These are phyloP conservation scores for Aspergillus cavernicola DNA, from an alignment of 495 filamentous ascomycete species.

Conservation along the genomic window DNA sequence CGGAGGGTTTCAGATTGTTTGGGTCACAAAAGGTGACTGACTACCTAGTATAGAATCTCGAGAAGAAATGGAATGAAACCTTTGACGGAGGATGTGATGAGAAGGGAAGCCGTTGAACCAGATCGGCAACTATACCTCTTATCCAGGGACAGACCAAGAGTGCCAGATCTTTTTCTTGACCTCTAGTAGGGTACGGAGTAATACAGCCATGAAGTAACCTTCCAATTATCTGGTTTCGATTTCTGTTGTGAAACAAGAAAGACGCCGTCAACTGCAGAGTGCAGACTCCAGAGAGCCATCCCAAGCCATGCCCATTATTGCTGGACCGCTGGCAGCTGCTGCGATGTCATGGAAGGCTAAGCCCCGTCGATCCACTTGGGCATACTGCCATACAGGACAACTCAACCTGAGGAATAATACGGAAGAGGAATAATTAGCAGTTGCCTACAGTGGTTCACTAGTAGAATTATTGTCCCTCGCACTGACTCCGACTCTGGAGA, in stretches of 20 bases:
- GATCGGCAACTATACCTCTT: background rate
- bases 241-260: slow-evolving; percentile 1
- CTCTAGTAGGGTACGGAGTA: background rate
- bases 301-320: no score
- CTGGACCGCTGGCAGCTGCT: no score
- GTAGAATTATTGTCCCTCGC: background rate
- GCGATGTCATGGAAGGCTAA: background rate
- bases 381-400: no score
- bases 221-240: background rate
- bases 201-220: background rate
- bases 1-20: slow-evolving; percentile 15
- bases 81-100: background rate
- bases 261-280: background rate
- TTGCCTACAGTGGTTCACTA: no score
- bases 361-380: slow-evolving; percentile 3
- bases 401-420: no score
- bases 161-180: background rate
- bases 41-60: background rate
- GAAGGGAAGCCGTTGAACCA: background rate
- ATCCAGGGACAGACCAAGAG: no score
- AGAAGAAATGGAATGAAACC: background rate
- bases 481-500: no score
- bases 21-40: no score
- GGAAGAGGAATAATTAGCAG: no score
- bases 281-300: background rate